Percentiles rank a stretch among this genome's conserved stretches.
These are phyloP conservation scores for Royoungia palumana DNA, from an alignment of 768 basidiomycete species.

Conservation along the genomic window DNA sequence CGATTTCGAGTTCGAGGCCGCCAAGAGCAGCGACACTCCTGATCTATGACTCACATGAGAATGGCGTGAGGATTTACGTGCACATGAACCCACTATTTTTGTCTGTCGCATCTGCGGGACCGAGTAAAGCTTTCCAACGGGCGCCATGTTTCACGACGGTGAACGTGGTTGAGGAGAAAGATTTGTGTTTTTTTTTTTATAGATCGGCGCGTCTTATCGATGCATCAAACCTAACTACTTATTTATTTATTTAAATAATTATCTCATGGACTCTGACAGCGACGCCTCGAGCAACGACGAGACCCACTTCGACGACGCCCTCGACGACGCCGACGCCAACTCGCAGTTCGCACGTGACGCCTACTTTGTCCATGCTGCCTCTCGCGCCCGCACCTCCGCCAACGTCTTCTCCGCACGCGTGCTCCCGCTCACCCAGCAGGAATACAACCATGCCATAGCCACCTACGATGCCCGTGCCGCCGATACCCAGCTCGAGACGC, in stretches of 20 bases:
- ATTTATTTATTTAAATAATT: not conserved
- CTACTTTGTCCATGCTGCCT: slow-evolving; percentile 68
- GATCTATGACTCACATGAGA: slow-evolving; percentile 36
- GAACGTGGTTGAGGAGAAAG: slow-evolving; percentile 18
- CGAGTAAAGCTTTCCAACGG: slow-evolving; percentile 65
- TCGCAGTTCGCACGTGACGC: slow-evolving; percentile 72
- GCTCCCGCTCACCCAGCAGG: slow-evolving; percentile 65
- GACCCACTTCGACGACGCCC: slow-evolving; percentile 9
- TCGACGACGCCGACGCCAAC: slow-evolving; percentile 6
- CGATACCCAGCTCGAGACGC: slow-evolving; percentile 10
- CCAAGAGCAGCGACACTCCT: slow-evolving; percentile 57
- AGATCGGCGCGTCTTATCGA: slow-evolving; percentile 32
- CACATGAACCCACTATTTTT: slow-evolving; percentile 40
- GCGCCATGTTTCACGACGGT: slow-evolving; percentile 43
- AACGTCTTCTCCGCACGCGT: slow-evolving; percentile 77
- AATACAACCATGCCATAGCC: slow-evolving; percentile 42
- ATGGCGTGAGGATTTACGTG: not conserved
- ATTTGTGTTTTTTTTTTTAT: slow-evolving; percentile 13
- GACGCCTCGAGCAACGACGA: slow-evolving; percentile 30
- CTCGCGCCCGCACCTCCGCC: slow-evolving; percentile 68
- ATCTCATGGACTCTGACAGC: slow-evolving; percentile 28
- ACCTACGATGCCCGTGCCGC: slow-evolving; percentile 18
- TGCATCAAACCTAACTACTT: slow-evolving; percentile 20
- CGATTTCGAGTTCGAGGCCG: slow-evolving; percentile 54
- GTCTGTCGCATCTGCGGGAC: slow-evolving; percentile 39